phyloP scores from a whole-genome alignment of 2,329 filamentous ascomycete species.

The Aspergillus oerlinghausenensis region DNA sequence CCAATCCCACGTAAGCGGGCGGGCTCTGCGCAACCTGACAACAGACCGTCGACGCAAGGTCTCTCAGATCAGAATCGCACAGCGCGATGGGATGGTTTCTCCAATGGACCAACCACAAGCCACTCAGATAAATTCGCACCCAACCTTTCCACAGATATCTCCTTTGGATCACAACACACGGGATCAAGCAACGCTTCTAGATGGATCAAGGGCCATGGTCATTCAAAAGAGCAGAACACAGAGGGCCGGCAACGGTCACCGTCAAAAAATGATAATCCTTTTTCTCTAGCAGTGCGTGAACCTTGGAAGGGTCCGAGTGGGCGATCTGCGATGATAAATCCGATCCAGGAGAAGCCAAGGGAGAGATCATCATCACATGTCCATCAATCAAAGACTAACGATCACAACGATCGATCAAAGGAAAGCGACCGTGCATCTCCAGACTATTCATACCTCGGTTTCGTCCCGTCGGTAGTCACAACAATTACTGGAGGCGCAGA shows the following conservation, averaged over 20 bases:
- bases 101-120: constrained; percentile 60
- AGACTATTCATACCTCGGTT: constrained; percentile 22
- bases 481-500: constrained; percentile 27
- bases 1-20: constrained; percentile 23
- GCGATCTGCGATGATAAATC: constrained; percentile 58
- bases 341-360: constrained; percentile 57
- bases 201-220: constrained; percentile 35
- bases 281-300: constrained; percentile 43
- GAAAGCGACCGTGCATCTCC: constrained; percentile 30
- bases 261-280: constrained; percentile 33
- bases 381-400: constrained; percentile 16
- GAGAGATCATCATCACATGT: constrained; percentile 54
- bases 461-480: constrained; percentile 29
- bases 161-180: constrained; percentile 21
- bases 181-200: constrained; percentile 24
- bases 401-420: constrained; percentile 14
- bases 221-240: constrained; percentile 31
- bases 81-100: constrained; percentile 60
- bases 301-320: constrained; percentile 72
- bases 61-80: constrained; percentile 12
- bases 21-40: constrained; percentile 7
- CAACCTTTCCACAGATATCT: constrained; percentile 47
- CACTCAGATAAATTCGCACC: constrained; percentile 53
- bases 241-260: constrained; percentile 29
- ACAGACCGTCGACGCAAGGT: constrained; percentile 10